A percentile compares a stretch with the other conserved stretches of the same genome.
Evolutionary conservation across 2,329 filamentous ascomycete genomes (phyloP).

Genomic region (Atkinsonella texensis): DNA sequence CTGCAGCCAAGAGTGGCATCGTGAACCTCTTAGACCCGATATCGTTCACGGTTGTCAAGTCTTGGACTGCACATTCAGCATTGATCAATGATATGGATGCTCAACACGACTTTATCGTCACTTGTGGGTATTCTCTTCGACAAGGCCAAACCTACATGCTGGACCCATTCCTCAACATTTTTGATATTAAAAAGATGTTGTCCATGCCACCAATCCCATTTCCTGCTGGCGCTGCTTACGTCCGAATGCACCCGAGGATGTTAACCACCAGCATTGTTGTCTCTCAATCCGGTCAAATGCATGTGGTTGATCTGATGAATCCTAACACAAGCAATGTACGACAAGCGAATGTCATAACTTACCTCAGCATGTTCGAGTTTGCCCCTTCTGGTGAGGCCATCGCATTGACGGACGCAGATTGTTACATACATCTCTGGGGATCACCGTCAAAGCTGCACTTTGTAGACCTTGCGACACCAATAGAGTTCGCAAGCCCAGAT

Average conservation of each 20-base stretch:
- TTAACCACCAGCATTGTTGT: conserved; percentile 90
- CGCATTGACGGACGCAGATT: conserved; percentile 67
- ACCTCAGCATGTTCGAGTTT: conserved; percentile 71
- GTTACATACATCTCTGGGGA: conserved; percentile 75
- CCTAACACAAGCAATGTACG: conserved; percentile 77
- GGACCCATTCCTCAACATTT: conserved; percentile 89
- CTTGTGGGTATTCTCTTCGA: conserved; percentile 82
- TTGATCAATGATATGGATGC: conserved; percentile 96
- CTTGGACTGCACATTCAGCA: conserved; percentile 82
- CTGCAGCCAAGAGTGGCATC: conserved; percentile 68
- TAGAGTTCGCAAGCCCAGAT: conserved; percentile 62
- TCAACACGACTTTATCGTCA: conserved; percentile 87
- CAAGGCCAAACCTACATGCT: conserved; percentile 64
- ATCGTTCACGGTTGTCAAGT: conserved; percentile 66
- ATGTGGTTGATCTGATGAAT: conserved; percentile 92
- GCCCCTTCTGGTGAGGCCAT: conserved; percentile 80
- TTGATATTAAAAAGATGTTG: conserved; percentile 81
- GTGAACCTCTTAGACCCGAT: conserved; percentile 78
- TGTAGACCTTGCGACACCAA: conserved; percentile 65
- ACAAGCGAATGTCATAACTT: conserved; percentile 65
- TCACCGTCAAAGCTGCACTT: conserved; percentile 78
- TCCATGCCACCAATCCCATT: conserved; percentile 86
- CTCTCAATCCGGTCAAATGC: conserved; percentile 84
- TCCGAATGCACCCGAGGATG: conserved; percentile 93
- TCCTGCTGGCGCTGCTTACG: conserved; percentile 83